phyloP scores from a whole-genome alignment of 805 yeast genomes.

The Lachancea cidri region DNA sequence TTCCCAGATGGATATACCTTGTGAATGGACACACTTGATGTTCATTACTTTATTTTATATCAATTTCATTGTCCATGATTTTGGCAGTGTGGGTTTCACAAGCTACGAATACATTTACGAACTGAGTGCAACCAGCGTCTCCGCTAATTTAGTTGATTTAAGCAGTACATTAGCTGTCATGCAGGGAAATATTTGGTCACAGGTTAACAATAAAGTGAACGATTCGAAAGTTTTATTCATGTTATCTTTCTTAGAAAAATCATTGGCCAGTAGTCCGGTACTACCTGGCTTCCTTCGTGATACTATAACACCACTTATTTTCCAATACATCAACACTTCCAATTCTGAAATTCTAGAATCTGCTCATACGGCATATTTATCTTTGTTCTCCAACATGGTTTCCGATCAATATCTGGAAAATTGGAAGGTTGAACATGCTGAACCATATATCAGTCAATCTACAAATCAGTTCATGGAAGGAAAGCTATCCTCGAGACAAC shows the following conservation, averaged over 20 bases:
- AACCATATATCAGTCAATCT: conserved; percentile 14
- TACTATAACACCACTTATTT: conserved; percentile 12
- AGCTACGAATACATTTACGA: conserved; percentile 25
- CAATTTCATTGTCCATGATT: conserved; percentile 22
- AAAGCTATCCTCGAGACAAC: conserved; percentile 17
- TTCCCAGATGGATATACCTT: not conserved
- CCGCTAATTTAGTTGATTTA: not conserved
- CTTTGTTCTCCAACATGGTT: conserved; percentile 12
- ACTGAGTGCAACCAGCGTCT: conserved; percentile 13
- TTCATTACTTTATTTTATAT: conserved; percentile 16
- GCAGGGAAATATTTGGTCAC: conserved; percentile 12
- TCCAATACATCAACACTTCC: conserved; percentile 8
- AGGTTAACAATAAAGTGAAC: conserved; percentile 15
- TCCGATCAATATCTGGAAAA: conserved; percentile 4
- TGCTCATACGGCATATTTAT: conserved; percentile 19
- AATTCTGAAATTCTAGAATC: conserved; percentile 20
- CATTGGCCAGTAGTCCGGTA: conserved; percentile 7
- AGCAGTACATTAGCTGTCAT: conserved; percentile 11
- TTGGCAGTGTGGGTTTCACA: conserved; percentile 26
- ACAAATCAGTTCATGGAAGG: conserved; percentile 13
- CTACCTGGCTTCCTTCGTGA: conserved; percentile 7
- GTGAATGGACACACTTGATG: conserved; percentile 13
- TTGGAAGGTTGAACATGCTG: conserved; percentile 18
- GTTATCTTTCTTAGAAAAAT: conserved; percentile 20
- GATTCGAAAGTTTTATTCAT: conserved; percentile 21